A percentile compares a stretch with the other conserved stretches of the same genome.
Evolutionary conservation across 805 yeast genomes (phyloP).

Genomic region (Metschnikowia orientalis): DNA sequence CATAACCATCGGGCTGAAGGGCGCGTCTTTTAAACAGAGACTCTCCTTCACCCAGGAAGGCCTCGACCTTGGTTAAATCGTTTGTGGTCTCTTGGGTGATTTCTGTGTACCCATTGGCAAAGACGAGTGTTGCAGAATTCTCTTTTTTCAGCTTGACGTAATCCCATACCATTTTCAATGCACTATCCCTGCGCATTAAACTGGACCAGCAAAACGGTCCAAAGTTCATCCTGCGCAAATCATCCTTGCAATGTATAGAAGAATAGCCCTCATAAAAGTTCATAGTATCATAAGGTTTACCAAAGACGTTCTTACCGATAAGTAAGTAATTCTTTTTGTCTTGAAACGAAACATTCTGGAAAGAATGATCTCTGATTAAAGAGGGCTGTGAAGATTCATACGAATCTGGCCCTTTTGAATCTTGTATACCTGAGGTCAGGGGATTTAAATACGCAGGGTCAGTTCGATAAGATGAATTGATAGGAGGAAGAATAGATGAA

Average conservation of each 20-base stretch:
- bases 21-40: constrained; percentile 27
- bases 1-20: constrained; percentile 32
- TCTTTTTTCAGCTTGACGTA: constrained; percentile 21
- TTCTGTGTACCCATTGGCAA: constrained; percentile 19
- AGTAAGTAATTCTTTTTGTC: constrained; percentile 9
- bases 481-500: constrained; percentile 1
- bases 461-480: neutral
- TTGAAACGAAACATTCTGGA: constrained; percentile 1
- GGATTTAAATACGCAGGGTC: no score
- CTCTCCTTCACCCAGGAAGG: constrained; percentile 17
- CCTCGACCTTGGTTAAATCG: constrained; percentile 16
- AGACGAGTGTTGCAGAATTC: constrained; percentile 23
- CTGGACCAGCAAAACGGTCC: constrained; percentile 41
- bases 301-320: constrained; percentile 12
- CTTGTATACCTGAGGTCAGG: no score
- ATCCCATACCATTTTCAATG: constrained; percentile 33
- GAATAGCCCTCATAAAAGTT: constrained; percentile 23
- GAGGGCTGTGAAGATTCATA: no score
- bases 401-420: no score
- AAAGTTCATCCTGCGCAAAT: constrained; percentile 27
- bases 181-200: constrained; percentile 32
- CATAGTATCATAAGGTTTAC: constrained; percentile 14
- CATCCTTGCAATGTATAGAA: constrained; percentile 28
- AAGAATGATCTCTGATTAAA: constrained; percentile 3
- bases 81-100: constrained; percentile 23